These are phyloP conservation scores for Zygosaccharomyces pseudorouxii DNA, from an alignment of 805 yeast genomes.

Conservation along the genomic window DNA sequence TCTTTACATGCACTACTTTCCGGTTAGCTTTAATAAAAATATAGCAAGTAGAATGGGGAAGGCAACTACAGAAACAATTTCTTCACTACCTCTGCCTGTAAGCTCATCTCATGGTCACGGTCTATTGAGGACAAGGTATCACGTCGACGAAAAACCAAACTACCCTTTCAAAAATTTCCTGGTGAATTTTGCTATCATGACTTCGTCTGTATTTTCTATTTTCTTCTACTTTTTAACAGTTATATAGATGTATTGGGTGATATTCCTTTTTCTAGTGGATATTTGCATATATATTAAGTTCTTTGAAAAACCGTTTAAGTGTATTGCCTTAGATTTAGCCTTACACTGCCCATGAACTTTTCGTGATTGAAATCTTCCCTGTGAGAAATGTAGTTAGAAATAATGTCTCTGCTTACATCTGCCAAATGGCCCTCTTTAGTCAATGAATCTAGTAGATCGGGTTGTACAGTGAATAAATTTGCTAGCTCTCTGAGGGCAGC, in stretches of 20 bases:
- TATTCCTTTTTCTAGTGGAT: not conserved
- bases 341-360: slow-evolving; percentile 27
- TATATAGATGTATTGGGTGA: not conserved
- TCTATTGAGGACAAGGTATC: slow-evolving; percentile 4
- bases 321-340: slow-evolving; percentile 21
- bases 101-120: slow-evolving; percentile 7
- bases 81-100: slow-evolving; percentile 24
- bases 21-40: slow-evolving; percentile 26
- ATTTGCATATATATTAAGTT: not conserved
- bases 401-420: slow-evolving; percentile 53
- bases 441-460: slow-evolving; percentile 69
- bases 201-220: slow-evolving; percentile 7
- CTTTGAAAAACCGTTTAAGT: not conserved
- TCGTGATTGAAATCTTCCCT: slow-evolving; percentile 61
- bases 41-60: slow-evolving; percentile 13
- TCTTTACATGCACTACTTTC: slow-evolving; percentile 27
- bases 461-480: slow-evolving; percentile 78
- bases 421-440: slow-evolving; percentile 78
- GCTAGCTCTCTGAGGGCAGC: slow-evolving; percentile 75
- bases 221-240: slow-evolving; percentile 11
- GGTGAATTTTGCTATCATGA: slow-evolving; percentile 8
- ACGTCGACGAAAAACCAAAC: slow-evolving; percentile 7
- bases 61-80: slow-evolving; percentile 3
- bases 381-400: slow-evolving; percentile 62
- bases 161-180: slow-evolving; percentile 7